A percentile compares a stretch with the other conserved stretches of the same genome.
Conservation (phyloP, 225 moss, liverwort and hornwort genomes). For the Polytrichum commune region DNA sequence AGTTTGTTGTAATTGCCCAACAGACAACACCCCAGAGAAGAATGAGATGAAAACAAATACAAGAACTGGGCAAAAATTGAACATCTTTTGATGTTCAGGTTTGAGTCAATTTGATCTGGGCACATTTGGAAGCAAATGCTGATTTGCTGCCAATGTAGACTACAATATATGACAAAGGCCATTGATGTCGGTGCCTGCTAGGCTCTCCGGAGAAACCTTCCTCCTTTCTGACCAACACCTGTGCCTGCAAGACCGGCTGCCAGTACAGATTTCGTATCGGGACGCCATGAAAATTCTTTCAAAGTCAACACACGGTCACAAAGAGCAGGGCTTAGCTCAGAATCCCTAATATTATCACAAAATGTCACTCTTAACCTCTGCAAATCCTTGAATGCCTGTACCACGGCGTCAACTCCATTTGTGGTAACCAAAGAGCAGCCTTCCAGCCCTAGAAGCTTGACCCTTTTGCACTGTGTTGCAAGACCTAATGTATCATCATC, state of each 20-base stretch:
- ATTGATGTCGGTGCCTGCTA: conserved; percentile 29
- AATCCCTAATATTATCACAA: conserved; percentile 82
- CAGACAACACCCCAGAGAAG: too few relatives aligned
- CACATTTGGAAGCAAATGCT: conserved; percentile 6
- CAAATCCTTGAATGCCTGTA: conserved; percentile 75
- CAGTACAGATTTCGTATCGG: conserved; percentile 85
- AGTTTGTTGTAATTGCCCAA: too few relatives aligned
- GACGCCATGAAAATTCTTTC: conserved; percentile 91
- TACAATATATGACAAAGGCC: conserved; percentile 20
- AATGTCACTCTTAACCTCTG: conserved; percentile 80
- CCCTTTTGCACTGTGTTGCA: conserved; percentile 60
- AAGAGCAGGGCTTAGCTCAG: conserved; percentile 71
- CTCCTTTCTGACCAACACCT: conserved; percentile 75
- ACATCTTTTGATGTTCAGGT: conserved; percentile 9
- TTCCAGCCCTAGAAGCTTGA: conserved; percentile 69
- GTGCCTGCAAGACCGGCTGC: conserved; percentile 56
- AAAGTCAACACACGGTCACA: conserved; percentile 67
- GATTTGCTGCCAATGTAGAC: conserved; percentile 30
- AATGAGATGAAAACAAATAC: too few relatives aligned
- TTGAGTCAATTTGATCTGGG: conserved; percentile 23
- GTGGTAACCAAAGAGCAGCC: conserved; percentile 88
- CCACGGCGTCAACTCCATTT: conserved; percentile 68
- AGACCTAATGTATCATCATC: conserved; percentile 80
- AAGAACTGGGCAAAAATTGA: too few relatives aligned
- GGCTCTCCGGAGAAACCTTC: conserved; percentile 69